phyloP scores from a whole-genome alignment of 2,329 filamentous ascomycete species.

The Blastomyces parvus region DNA sequence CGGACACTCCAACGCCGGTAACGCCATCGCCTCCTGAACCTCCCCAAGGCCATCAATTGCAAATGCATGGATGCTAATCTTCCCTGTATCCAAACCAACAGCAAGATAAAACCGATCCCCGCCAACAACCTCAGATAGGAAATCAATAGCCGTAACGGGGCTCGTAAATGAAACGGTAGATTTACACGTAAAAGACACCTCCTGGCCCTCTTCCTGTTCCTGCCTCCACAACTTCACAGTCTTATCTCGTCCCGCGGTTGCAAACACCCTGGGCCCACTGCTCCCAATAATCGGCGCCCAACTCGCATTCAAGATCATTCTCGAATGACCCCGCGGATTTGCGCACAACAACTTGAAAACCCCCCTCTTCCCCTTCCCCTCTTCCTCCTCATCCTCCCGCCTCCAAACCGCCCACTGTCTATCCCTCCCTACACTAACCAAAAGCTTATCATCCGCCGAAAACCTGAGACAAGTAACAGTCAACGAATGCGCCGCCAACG shows the following conservation, averaged over 20 bases:
- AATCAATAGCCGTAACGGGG: slow-evolving; percentile 63
- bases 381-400: slow-evolving; percentile 34
- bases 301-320: slow-evolving; percentile 84
- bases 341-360: slow-evolving; percentile 52
- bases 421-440: slow-evolving; percentile 86
- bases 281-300: slow-evolving; percentile 55
- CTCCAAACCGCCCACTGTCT: slow-evolving; percentile 81
- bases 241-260: slow-evolving; percentile 86
- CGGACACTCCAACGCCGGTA: slow-evolving; percentile 41
- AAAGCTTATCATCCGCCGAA: slow-evolving; percentile 59
- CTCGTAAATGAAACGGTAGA: slow-evolving; percentile 46
- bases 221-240: slow-evolving; percentile 61
- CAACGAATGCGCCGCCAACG: slow-evolving; percentile 73
- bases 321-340: slow-evolving; percentile 75
- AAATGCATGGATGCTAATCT: slow-evolving; percentile 35
- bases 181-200: slow-evolving; percentile 42
- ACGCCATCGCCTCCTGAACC: slow-evolving; percentile 20
- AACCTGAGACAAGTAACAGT: slow-evolving; percentile 79
- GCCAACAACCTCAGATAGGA: slow-evolving; percentile 36
- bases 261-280: slow-evolving; percentile 47
- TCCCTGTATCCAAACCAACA: slow-evolving; percentile 40
- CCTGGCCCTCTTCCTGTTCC: slow-evolving; percentile 21
- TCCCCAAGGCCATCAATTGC: slow-evolving; percentile 24
- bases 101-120: slow-evolving; percentile 31
- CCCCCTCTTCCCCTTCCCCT: slow-evolving; percentile 12